Base-by-base conservation (phyloP, 768 basidiomycete species). In the Collybia mongolica region DNA sequence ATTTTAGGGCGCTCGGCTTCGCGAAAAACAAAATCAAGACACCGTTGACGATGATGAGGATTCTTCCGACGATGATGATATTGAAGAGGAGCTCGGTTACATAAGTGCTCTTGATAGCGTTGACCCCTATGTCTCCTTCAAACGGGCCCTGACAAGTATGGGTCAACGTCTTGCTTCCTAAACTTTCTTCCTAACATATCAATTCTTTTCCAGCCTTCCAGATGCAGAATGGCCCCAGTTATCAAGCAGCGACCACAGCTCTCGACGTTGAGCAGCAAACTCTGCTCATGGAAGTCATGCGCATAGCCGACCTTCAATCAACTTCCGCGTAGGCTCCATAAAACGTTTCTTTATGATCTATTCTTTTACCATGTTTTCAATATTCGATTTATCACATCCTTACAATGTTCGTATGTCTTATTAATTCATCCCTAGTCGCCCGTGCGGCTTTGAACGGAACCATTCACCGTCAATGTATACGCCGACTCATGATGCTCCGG, bases 51-150 rank as follows among this genome's bases (percentile, higher is more conserved):
- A 79, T 14, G 80, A 76, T 3, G 71, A 70, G 4, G 74, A 73
- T 0, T 75, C 76, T 0, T 81, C 81, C 3, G 82, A 83, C 20
- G 82, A 76, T 11, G 70, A 72, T 20, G 75, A 81, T 1, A 83
- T 92, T 46, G 81, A 83, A 44, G 91, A 95, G 60, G 93, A 95
- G 64, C 78, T 94, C 7, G 86, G 89, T 5, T 93, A 87, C 66
- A 82, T 93, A 65, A 93, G 89, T 59, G 82, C 90, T 41, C 75
- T 95, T 36, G 93, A 95, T 54, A 77, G 68, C 47, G 83, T 92
- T 47, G 80, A 94, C 60, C 84, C 86, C 3, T 94, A 94, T 62
- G 65, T 74, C 40, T 74, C 82, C 0, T 95, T 95, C 77, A 86
- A 90, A 65, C 78, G 79, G 52, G 87, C 89, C 20, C 67, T 94